These are phyloP conservation scores for Suhomyces atakaporum DNA, from an alignment of 1,139 yeast species.

Conservation along the genomic window DNA sequence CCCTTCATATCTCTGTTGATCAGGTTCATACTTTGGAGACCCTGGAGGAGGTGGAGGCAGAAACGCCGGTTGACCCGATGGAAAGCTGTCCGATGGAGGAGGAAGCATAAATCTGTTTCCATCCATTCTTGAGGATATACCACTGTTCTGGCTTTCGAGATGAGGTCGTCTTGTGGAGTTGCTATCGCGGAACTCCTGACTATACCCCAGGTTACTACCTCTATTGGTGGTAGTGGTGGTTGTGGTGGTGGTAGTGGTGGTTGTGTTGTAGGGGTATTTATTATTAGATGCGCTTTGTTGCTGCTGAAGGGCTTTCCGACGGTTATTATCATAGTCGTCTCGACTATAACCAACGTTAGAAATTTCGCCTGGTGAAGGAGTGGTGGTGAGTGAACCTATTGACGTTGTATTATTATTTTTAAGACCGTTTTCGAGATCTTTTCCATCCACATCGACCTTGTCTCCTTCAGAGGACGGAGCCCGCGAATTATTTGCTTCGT, in stretches of 20 bases:
- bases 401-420: constrained; percentile 1
- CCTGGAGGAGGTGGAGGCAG: constrained; percentile 11
- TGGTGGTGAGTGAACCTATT: constrained; percentile 3
- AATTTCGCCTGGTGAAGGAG: constrained; percentile 4
- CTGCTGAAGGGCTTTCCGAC: constrained; percentile 18
- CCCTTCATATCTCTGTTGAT: too few species aligned
- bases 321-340: constrained; percentile 18
- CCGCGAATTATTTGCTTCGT: constrained; percentile 1
- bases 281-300: constrained; percentile 12
- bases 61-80: background rate
- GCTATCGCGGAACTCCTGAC: background rate
- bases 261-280: constrained; percentile 7
- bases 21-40: constrained; percentile 7
- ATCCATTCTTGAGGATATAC: background rate
- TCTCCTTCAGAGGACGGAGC: constrained; percentile 2
- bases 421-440: background rate
- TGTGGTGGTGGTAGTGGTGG: constrained; percentile 13
- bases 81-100: constrained; percentile 8
- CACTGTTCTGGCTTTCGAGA: too few species aligned
- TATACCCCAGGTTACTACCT: constrained; percentile 2
- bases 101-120: constrained; percentile 5
- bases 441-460: background rate
- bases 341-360: constrained; percentile 9
- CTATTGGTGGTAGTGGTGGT: constrained; percentile 11
- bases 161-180: background rate